Conservation (phyloP, 2,329 filamentous ascomycete species). For the Pezicula neosporulosa region DNA sequence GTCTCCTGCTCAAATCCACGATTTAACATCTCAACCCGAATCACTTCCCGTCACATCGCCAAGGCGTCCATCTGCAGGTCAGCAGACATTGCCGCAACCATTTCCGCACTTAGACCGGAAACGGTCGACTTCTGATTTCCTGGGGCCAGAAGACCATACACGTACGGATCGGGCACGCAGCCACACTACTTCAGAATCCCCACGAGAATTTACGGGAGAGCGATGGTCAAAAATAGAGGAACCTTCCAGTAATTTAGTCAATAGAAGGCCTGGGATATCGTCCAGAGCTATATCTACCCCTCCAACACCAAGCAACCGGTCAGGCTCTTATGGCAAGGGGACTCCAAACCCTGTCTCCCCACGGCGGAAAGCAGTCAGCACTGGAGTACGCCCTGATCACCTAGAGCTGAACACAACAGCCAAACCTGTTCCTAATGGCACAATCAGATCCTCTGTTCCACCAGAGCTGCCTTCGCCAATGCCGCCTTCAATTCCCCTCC, state of each 20-base stretch:
- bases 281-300: slow-evolving; percentile 23
- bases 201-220: slow-evolving; percentile 9
- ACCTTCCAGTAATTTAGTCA: slow-evolving; percentile 7
- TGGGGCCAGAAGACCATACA: slow-evolving; percentile 10
- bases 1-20: slow-evolving; percentile 55
- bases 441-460: slow-evolving; percentile 8
- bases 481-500: slow-evolving; percentile 54
- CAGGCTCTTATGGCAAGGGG: slow-evolving; percentile 17
- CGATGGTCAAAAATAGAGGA: slow-evolving; percentile 12
- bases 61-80: slow-evolving; percentile 17
- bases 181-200: slow-evolving; percentile 10
- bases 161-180: slow-evolving; percentile 6
- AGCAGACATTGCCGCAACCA: slow-evolving; percentile 29
- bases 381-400: slow-evolving; percentile 20
- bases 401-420: slow-evolving; percentile 19
- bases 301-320: slow-evolving; percentile 13
- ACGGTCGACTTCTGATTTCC: slow-evolving; percentile 13
- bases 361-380: slow-evolving; percentile 17
- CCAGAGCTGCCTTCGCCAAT: slow-evolving; percentile 31
- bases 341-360: slow-evolving; percentile 20
- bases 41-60: slow-evolving; percentile 53
- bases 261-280: slow-evolving; percentile 20
- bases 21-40: slow-evolving; percentile 52
- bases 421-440: slow-evolving; percentile 6
- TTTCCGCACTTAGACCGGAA: slow-evolving; percentile 18